phyloP scores from a whole-genome alignment of 495 filamentous ascomycete species.

The Aspergillus steynii region DNA sequence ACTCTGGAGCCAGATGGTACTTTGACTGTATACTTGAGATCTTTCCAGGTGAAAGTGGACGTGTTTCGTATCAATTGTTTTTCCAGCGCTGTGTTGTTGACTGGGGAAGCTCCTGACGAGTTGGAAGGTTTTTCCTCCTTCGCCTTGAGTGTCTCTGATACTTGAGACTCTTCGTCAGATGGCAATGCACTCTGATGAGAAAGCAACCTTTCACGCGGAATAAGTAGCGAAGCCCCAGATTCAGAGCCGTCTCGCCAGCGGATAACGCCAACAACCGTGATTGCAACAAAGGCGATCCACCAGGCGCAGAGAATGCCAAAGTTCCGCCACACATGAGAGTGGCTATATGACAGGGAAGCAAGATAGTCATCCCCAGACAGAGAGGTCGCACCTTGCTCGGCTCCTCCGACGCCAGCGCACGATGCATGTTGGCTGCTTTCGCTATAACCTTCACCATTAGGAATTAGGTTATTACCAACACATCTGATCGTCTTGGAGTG shows the following conservation, averaged over 20 bases:
- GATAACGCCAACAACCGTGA: not conserved
- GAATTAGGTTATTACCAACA: not conserved
- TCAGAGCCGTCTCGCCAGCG: not conserved
- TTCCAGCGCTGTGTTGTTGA: constrained; percentile 2
- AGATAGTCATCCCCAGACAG: constrained; percentile 47
- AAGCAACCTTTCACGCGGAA: constrained; percentile 33
- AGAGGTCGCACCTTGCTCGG: constrained; percentile 37
- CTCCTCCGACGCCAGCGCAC: constrained; percentile 53
- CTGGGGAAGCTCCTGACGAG: not conserved
- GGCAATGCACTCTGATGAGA: constrained; percentile 3
- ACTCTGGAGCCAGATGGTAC: constrained; percentile 24
- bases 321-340: constrained; percentile 44
- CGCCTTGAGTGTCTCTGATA: constrained; percentile 13
- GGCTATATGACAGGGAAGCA: constrained; percentile 45
- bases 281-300: constrained; percentile 23
- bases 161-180: constrained; percentile 36
- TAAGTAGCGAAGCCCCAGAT: constrained; percentile 18
- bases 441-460: not conserved
- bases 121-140: not conserved
- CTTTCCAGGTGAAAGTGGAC: constrained; percentile 4
- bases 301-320: constrained; percentile 44
- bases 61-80: not conserved
- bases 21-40: constrained; percentile 2
- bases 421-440: not conserved
- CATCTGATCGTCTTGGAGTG: not conserved